phyloP scores from a whole-genome alignment of 495 filamentous ascomycete species.

The Polyplosphaeria fusca region DNA sequence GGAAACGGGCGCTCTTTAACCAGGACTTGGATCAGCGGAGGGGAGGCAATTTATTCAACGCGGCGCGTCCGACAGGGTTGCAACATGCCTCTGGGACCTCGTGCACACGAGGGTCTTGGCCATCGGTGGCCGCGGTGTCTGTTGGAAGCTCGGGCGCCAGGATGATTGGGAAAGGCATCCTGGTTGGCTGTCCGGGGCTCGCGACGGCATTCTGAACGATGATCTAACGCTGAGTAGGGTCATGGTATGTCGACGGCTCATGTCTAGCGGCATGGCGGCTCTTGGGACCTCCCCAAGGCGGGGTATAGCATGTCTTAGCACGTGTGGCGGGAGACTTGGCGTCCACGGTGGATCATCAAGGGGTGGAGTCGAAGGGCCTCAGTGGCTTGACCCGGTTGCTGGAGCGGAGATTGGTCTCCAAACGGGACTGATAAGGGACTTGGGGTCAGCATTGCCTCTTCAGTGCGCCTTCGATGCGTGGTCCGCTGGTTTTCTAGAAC shows the following conservation, averaged over 20 bases:
- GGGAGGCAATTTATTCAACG: slow-evolving; percentile 11
- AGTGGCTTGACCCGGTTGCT: slow-evolving; percentile 11
- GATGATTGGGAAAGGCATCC: slow-evolving; percentile 5
- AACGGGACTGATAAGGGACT: slow-evolving; percentile 11
- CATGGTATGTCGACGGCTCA: neutral
- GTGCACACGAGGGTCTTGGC: slow-evolving; percentile 21
- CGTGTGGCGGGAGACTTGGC: neutral
- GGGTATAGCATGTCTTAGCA: slow-evolving; percentile 14
- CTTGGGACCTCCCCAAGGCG: slow-evolving; percentile 17
- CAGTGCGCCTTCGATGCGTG: neutral
- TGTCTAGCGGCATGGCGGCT: slow-evolving; percentile 13
- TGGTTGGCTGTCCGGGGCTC: slow-evolving; percentile 9
- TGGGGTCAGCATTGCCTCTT: neutral
- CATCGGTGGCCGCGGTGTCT: neutral
- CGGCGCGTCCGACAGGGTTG: slow-evolving; percentile 26
- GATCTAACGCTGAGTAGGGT: neutral
- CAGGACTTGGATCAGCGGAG: slow-evolving; percentile 16
- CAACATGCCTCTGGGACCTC: neutral
- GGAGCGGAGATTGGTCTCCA: slow-evolving; percentile 11
- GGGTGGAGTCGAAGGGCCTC: neutral
- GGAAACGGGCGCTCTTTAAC: slow-evolving; percentile 20
- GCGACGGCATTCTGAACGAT: neutral
- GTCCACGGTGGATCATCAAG: too few relatives aligned
- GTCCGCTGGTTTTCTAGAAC: slow-evolving; percentile 7
- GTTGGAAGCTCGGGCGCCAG: neutral